Base-by-base conservation (phyloP, 1,139 yeast genomes). In the Nakaseomyces glabratus region DNA sequence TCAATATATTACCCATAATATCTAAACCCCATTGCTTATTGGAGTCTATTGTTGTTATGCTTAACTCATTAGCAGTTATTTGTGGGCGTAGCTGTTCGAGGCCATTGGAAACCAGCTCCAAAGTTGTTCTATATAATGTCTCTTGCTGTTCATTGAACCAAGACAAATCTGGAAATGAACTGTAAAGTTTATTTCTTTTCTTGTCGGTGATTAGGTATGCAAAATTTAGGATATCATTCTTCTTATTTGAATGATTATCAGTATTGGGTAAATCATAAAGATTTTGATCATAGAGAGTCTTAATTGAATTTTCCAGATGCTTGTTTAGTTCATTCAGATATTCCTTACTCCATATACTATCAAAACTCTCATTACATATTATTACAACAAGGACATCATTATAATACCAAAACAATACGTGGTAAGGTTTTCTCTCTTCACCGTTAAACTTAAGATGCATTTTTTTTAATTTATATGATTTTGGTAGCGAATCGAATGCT, bases 331-430 rank as follows among this genome's bases (percentile, higher is more conserved):
- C 48, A 19, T 45, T 47, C 29, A 56, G 36, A 35, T 51, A 56
- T 4, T 47, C 45, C 8, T 35, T 35, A 16, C 54, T 55, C 48
- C 52, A 49, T n/a, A 56, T 48, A 19, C 42, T 49, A 3, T 40
- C 40, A 33, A 55, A 55, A 7, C 37, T 30, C 2, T 40, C 36
- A 22, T 55, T 46, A 35, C 48, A 45, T 2, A 54, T 44, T 9
- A 55, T 39, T 1, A 50, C 41, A 1, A 44, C 45, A 12, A 53
- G 35, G 4, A 47, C 37, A 33, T 52, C 55, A 10, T 51, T 43
- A 35, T 43, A 52, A 31, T 46, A 51, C 61, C 61, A 56, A 36
- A 53, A 52, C 14, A 56, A 17, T 14, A 48, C 35, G 26, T 49
- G 47, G 35, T 45, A 53, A 8, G 18, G 25, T 24, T 35, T 36